Conservation (phyloP, 768 basidiomycete genomes). For the Boletus sp. region DNA sequence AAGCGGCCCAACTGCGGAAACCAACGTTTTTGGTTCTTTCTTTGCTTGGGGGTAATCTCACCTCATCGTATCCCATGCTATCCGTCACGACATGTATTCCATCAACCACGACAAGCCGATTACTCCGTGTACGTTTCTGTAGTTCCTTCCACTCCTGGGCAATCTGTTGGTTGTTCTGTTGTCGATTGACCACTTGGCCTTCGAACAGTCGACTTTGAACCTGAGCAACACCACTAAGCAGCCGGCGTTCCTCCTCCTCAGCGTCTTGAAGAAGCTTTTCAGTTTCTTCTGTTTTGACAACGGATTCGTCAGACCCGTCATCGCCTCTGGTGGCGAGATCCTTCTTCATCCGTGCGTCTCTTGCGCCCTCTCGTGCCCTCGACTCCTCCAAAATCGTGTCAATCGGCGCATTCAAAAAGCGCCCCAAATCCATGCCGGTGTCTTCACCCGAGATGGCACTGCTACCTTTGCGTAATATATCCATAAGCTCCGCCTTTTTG, state of each 20-base stretch:
- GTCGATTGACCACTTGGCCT: conserved; percentile 39
- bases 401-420: conserved; percentile 45
- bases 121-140: conserved; percentile 41
- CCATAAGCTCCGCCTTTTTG: conserved; percentile 46
- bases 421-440: conserved; percentile 38
- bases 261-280: conserved; percentile 37
- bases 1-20: background rate
- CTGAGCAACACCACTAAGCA: conserved; percentile 55
- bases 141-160: conserved; percentile 45
- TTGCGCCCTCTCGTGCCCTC: conserved; percentile 37
- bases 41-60: conserved; percentile 28
- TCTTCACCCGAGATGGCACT: conserved; percentile 46
- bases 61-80: conserved; percentile 25
- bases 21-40: background rate
- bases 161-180: conserved; percentile 40
- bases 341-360: conserved; percentile 45
- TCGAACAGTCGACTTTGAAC: conserved; percentile 60
- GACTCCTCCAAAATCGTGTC: conserved; percentile 46
- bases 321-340: conserved; percentile 28
- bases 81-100: conserved; percentile 35
- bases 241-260: conserved; percentile 50
- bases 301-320: background rate
- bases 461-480: conserved; percentile 56
- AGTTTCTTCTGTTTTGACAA: conserved; percentile 18
- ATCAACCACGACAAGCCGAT: conserved; percentile 39